phyloP scores from a whole-genome alignment of 176 grass and related monocot genomes.

The Typha latifolia region DNA sequence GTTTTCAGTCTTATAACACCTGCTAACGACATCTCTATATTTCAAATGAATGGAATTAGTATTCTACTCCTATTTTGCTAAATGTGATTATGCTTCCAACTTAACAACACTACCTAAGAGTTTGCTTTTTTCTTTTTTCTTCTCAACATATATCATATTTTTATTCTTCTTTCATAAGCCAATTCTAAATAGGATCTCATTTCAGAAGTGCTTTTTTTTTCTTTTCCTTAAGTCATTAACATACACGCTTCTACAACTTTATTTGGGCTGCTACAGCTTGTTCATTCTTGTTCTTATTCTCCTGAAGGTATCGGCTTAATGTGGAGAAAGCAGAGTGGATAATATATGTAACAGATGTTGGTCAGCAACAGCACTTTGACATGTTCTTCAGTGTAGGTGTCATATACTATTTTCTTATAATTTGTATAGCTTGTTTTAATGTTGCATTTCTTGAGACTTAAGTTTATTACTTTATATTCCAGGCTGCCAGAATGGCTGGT shows the following conservation, averaged over 20 bases:
- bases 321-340: constrained; percentile 92
- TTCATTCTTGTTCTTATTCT: constrained; percentile 12
- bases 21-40: no score
- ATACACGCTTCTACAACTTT: not conserved
- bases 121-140: no score
- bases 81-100: no score
- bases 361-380: constrained; percentile 91
- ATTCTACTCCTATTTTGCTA: no score
- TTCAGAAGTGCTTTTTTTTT: no score
- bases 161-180: no score
- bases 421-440: not conserved
- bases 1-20: no score
- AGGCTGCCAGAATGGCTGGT: constrained; percentile 79
- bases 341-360: constrained; percentile 93
- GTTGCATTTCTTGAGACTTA: not conserved
- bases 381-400: constrained; percentile 83
- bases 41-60: no score
- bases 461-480: not conserved
- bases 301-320: constrained; percentile 71
- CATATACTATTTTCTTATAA: not conserved
- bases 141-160: no score
- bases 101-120: no score
- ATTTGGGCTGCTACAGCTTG: constrained; percentile 3
- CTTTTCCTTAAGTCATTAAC: not conserved
- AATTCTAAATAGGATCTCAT: no score